phyloP scores from a whole-genome alignment of 305 asterid genomes.

The Nicotiana rustica region DNA sequence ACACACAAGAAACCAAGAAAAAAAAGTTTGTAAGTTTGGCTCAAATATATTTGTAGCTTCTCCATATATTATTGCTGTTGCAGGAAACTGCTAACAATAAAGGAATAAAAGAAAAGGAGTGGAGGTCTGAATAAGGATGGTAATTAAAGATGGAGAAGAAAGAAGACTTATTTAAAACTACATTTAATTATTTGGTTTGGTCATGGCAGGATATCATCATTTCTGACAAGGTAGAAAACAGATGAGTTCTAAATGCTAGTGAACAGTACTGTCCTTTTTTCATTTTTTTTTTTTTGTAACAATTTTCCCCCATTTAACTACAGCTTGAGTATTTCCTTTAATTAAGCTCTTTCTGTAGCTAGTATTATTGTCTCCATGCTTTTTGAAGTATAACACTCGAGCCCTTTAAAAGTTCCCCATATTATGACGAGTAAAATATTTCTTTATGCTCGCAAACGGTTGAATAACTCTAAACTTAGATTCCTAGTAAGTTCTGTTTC shows the following conservation, averaged over 20 bases:
- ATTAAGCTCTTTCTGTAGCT: not conserved
- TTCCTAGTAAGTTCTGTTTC: too few species aligned
- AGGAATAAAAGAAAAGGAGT: not conserved
- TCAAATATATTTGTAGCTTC: constrained; percentile 31
- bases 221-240: constrained; percentile 15
- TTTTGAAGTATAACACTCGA: not conserved
- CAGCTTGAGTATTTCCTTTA: too few species aligned
- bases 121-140: not conserved
- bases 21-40: constrained; percentile 34
- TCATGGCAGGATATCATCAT: constrained; percentile 39
- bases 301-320: too few species aligned
- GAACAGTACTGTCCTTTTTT: not conserved
- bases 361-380: not conserved
- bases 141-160: not conserved
- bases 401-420: not conserved
- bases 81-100: not conserved
- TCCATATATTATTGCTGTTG: constrained; percentile 44
- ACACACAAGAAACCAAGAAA: constrained; percentile 36
- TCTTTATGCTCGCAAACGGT: not conserved
- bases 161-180: constrained; percentile 35
- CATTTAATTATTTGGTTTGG: constrained; percentile 56
- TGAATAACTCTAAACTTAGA: too few species aligned
- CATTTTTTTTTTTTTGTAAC: too few species aligned
- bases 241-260: constrained; percentile 17
- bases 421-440: too few species aligned